Evolutionary conservation across 2,329 filamentous ascomycete genomes (phyloP), one percentile per base, ranked within the genome.

Genomic region (Arthrobotrys megalospora): DNA sequence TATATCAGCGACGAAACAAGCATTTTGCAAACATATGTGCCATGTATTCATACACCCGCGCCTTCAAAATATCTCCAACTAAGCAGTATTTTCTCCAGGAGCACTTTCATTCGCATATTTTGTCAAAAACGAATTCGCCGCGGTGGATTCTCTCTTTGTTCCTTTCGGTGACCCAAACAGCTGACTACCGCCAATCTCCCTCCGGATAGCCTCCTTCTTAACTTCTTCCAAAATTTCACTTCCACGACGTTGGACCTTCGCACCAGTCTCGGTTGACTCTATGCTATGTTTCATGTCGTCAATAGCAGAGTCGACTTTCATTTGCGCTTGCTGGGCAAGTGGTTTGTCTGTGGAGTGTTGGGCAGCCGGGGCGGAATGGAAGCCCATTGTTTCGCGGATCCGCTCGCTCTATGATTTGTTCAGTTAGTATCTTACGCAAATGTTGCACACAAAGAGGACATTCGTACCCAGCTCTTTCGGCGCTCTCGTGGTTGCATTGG

Each of bases 31-130:
- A 24, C 8, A 28, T 19, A 50, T 8, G 2, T 12, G 7, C 19
- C 12, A 21, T 55, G 16, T 55, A 38, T 55, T 19, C 21, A 32
- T n/a, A 32, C n/a, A 45, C 43, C 19, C n/a, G 2, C 32, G 11
- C 52, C n/a, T n/a, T 21, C n/a, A 19, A 38, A 52, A 12, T 2
- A 1, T 53, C 12, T 34, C 14, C 50, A 12, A 50, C 71, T 41
- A 79, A 45, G 76, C 69, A 32, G 76, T 55, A 70, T 75, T 79
- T 48, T 79, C 76, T 12, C 76, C 76, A 7, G 76, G 76, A 2
- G 76, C 76, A 55, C 69, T 79, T 41, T 79, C 76, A 53, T 79
- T 79, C 1, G 76, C 70, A 50, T 79, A 79, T 24, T 79, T 79
- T 19, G 69, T 79, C 52, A 79, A 52, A 45, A 79, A 79, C 14